Conservation (phyloP, 1,284 basidiomycete genomes). For the Somion occarium region DNA sequence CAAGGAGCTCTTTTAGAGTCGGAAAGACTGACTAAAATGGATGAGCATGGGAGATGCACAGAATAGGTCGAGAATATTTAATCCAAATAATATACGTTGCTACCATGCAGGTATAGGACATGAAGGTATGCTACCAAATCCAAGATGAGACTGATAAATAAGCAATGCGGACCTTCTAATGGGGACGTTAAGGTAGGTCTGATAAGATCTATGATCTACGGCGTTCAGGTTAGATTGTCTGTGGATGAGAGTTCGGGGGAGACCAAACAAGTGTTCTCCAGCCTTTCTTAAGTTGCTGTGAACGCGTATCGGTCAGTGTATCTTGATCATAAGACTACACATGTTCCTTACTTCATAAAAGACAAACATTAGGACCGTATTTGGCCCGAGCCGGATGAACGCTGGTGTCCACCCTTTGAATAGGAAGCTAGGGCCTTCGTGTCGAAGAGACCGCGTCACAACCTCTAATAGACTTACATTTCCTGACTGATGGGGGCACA, state of each 20-base stretch:
- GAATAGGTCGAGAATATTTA: neutral
- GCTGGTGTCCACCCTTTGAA: slow-evolving; percentile 90
- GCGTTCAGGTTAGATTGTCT: neutral
- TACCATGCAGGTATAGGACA: neutral
- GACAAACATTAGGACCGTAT: slow-evolving; percentile 81
- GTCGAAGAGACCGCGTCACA: slow-evolving; percentile 50
- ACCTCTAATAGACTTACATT: slow-evolving; percentile 45
- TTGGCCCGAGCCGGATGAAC: slow-evolving; percentile 80
- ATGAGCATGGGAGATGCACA: too few relatives aligned
- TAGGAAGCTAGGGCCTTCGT: slow-evolving; percentile 79
- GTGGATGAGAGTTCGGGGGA: neutral
- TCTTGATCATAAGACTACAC: neutral
- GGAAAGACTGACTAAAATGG: too few relatives aligned
- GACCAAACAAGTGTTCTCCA: slow-evolving; percentile 33
- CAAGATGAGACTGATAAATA: neutral
- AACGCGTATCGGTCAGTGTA: neutral
- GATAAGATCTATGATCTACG: neutral
- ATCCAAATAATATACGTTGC: neutral
- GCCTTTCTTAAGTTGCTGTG: slow-evolving; percentile 61
- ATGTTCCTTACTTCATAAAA: slow-evolving; percentile 65
- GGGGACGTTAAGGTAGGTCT: too few relatives aligned
- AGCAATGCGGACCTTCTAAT: neutral
- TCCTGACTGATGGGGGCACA: slow-evolving; percentile 28
- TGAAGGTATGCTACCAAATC: neutral
- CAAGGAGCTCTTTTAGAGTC: too few relatives aligned